Base-by-base conservation (phyloP, 257 asterid species). In the Solanum ossicruentum region DNA sequence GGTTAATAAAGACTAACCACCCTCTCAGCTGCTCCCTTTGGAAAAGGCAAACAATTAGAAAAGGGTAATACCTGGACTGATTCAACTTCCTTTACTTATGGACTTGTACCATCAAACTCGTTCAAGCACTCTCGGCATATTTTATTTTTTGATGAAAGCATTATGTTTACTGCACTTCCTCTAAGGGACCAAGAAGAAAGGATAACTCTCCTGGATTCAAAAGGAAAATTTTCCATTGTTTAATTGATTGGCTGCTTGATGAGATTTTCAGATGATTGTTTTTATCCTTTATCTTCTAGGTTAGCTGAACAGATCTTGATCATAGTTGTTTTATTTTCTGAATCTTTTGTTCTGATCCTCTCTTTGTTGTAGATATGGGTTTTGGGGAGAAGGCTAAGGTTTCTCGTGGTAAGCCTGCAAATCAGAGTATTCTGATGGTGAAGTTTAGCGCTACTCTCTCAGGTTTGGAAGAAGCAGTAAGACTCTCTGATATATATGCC, bases 381-480 rank as follows among this genome's bases (percentile, higher is more conserved):
- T 92, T 91, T 15, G 89, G 88, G 77, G 92, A 90, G 90, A 88
- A 89, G 88, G 82, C 86, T 9, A 94, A 92, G 90, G 91, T 94
- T 70, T 86, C 90, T 86, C 86, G 87, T 47, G 97, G 95, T 15
- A 91, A 91, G 72, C 93, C 94, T 47, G 94, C 93, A 47, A 91
- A 92, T 84, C 95, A 88, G 84, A 91, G 95, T 77, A 88, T 89
- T 78, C 86, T 92, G 90, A 85, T 91, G 87, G 95, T 93, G 83
- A 91, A 88, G 88, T 94, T 94, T 86, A 89, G 85, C 11, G 92
- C 89, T 17, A 92, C 96, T n/a, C 90, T 92, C 60, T 91, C 96
- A 80, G 97, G 93, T 79, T 90, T 92, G 88, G 91, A 75, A 86
- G 94, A 94, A 70, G 98, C 96, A 15, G 89, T 83, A 86, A 92